Evolutionary conservation across 2,329 filamentous ascomycete genomes (phyloP).

Genomic region (Talaromyces sp.): DNA sequence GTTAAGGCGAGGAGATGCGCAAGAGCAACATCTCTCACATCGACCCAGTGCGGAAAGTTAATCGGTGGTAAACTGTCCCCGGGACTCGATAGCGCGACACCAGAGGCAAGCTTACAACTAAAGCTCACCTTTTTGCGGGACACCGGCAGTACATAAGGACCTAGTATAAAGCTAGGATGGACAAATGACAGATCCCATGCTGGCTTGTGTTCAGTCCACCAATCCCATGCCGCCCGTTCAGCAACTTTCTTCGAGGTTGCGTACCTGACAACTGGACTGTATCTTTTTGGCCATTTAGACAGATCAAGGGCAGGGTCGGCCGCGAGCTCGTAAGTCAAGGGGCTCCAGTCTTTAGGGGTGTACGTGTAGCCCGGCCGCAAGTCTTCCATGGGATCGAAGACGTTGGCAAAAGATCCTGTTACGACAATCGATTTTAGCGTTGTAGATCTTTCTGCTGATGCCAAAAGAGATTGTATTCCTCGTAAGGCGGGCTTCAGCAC

Average conservation of each 20-base stretch:
- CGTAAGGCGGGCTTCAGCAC: background rate
- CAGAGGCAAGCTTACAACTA: background rate
- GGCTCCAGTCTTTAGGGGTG: background rate
- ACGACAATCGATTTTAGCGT: background rate
- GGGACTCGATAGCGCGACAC: background rate
- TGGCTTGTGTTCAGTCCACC: background rate
- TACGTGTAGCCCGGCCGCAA: background rate
- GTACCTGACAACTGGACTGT: background rate
- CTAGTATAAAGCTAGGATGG: background rate
- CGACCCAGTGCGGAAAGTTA: constrained; percentile 31
- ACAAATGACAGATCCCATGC: background rate
- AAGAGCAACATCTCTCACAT: constrained; percentile 43
- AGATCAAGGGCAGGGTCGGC: background rate
- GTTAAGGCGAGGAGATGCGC: constrained; percentile 42
- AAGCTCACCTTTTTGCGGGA: background rate
- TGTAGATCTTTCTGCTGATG: background rate
- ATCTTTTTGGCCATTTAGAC: background rate
- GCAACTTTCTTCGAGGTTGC: background rate
- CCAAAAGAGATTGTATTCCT: background rate
- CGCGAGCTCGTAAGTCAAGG: background rate
- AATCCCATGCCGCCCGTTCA: background rate
- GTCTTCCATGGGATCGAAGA: background rate
- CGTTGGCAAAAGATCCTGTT: background rate
- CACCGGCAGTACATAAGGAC: background rate
- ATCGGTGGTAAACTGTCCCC: background rate